phyloP scores from a whole-genome alignment of 352 stramenopile genomes.

The Globisporangium sylvaticum region DNA sequence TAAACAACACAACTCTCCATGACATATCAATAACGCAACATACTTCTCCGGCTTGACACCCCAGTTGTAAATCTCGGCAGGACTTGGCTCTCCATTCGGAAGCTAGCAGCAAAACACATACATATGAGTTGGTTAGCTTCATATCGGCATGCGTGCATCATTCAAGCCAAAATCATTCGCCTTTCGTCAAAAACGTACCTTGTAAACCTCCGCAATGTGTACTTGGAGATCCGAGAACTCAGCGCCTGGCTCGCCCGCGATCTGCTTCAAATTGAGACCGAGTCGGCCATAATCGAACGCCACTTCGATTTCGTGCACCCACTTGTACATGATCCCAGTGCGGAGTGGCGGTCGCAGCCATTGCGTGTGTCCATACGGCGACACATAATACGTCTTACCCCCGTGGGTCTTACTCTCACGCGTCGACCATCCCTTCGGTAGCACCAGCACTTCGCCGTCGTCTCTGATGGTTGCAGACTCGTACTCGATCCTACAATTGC shows the following conservation, averaged over 20 bases:
- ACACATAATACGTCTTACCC: constrained; percentile 85
- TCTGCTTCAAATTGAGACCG: constrained; percentile 82
- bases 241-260: constrained; percentile 63
- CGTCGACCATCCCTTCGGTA: constrained; percentile 79
- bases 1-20: background rate
- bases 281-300: constrained; percentile 73
- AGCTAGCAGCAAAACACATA: constrained; percentile 25
- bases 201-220: constrained; percentile 82
- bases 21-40: background rate
- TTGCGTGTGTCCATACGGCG: constrained; percentile 76
- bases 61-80: constrained; percentile 89
- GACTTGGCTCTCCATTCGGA: constrained; percentile 73
- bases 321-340: constrained; percentile 61
- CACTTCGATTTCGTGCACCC: constrained; percentile 81
- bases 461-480: constrained; percentile 59
- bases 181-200: constrained; percentile 27
- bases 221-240: constrained; percentile 74
- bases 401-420: constrained; percentile 80
- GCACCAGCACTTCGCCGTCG: constrained; percentile 64
- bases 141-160: background rate
- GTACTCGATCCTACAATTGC: constrained; percentile 36
- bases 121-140: background rate
- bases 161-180: background rate
- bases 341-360: constrained; percentile 79
- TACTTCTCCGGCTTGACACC: constrained; percentile 85